Base-by-base conservation (phyloP, 169 alveolate species). In the Nephromyces sp. region DNA sequence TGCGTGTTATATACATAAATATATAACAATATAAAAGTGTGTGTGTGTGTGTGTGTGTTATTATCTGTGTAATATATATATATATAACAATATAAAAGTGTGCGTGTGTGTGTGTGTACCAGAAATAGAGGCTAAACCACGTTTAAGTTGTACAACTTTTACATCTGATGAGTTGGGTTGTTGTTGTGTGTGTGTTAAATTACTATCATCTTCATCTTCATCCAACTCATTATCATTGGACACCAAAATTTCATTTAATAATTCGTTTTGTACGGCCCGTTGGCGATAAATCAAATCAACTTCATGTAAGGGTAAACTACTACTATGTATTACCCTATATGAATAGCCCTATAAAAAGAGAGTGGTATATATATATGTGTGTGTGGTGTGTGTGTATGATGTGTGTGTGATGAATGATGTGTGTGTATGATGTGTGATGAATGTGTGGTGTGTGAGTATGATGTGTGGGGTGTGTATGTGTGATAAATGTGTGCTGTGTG, bases 191-290 rank as follows among this genome's bases (percentile, higher is more conserved):
- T 1, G 34, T 5, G 6, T 1, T 6, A 15, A 32, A 32, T 0
- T 51, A 51, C 3, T 35, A 1, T 64, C 82, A 21, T 69, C 82
- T 24, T 70, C 83, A 3, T 70, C 83, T 1, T 77, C 83, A 22
- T 77, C 83, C 0, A 77, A 32, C 28, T 64, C 83, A 28, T 27
- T 32, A 43, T 77, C 83, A 62, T 70, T 71, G 0, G 75, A 61
- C 32, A 68, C 25, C 29, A 77, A 30, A n/a, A 77, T 77, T 25
- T 71, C 75, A 24, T 33, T 4, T 52, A 77, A 28, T 21, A 77
- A 27, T 51, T 8, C 78, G 2, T 25, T 32, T 53, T 77, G 83
- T 5, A 74, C 24, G 1, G 34, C 72, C 22, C 24, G 69, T 15
- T 70, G 75, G 0, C 75, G 75, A 31, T 69, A 77, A 22, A 70